Percentiles rank a stretch among this genome's conserved stretches.
These are phyloP conservation scores for Microthlaspi erraticum DNA, from an alignment of 345 rosid species.

Conservation along the genomic window DNA sequence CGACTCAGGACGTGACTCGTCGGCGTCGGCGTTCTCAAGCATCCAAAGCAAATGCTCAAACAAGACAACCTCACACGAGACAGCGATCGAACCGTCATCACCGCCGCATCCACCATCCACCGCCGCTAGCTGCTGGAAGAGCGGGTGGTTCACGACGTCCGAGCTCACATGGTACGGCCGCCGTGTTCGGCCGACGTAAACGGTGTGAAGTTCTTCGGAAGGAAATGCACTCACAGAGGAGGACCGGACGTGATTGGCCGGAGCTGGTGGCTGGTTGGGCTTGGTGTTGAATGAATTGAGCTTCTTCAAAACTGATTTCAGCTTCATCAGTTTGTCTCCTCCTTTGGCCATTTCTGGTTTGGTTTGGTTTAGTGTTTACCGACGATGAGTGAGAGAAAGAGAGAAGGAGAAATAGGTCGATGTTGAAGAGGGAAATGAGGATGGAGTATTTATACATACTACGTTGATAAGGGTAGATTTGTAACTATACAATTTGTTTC, in stretches of 20 bases:
- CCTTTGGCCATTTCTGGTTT: constrained; percentile 64
- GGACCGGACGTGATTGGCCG: constrained; percentile 42
- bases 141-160: constrained; percentile 55
- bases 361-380: neutral
- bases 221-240: constrained; percentile 49
- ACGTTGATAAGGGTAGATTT: constrained; percentile 24
- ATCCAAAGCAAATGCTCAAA: constrained; percentile 98
- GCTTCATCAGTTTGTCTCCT: constrained; percentile 73
- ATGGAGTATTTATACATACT: constrained; percentile 31
- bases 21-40: constrained; percentile 80
- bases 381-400: constrained; percentile 2
- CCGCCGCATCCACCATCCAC: constrained; percentile 41
- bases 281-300: constrained; percentile 78
- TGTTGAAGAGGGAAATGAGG: constrained; percentile 19
- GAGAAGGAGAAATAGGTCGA: constrained; percentile 13
- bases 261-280: constrained; percentile 44
- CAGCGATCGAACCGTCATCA: constrained; percentile 52
- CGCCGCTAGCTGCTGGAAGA: constrained; percentile 54
- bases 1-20: constrained; percentile 72
- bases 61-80: constrained; percentile 89
- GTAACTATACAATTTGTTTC: neutral
- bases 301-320: constrained; percentile 84
- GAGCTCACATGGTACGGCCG: constrained; percentile 72
- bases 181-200: constrained; percentile 82
- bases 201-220: constrained; percentile 61